These are phyloP conservation scores for Phytophthora litchii DNA, from an alignment of 352 stramenopile genomes.

Conservation along the genomic window DNA sequence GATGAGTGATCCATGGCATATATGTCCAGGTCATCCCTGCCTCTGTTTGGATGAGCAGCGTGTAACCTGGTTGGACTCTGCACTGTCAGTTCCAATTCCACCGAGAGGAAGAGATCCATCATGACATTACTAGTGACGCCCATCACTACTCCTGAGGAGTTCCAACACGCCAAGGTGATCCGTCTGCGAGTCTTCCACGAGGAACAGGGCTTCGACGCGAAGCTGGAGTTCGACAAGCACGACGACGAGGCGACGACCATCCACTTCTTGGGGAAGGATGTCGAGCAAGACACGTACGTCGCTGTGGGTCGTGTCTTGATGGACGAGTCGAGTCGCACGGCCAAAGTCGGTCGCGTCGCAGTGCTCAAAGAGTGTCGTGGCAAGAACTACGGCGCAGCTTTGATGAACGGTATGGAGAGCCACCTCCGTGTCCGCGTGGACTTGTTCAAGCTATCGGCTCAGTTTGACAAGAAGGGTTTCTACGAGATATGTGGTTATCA, in stretches of 20 bases:
- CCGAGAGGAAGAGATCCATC: no score
- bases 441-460: slow-evolving; percentile 50
- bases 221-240: slow-evolving; percentile 49
- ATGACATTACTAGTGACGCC: slow-evolving; percentile 48
- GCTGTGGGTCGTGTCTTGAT: slow-evolving; percentile 55
- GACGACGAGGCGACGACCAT: slow-evolving; percentile 50
- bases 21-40: slow-evolving; percentile 19
- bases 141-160: slow-evolving; percentile 45
- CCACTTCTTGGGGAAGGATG: slow-evolving; percentile 63
- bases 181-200: slow-evolving; percentile 59
- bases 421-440: slow-evolving; percentile 37
- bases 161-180: slow-evolving; percentile 49
- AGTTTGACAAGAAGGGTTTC: slow-evolving; percentile 39
- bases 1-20: slow-evolving; percentile 16
- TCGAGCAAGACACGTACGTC: slow-evolving; percentile 57
- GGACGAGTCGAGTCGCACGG: slow-evolving; percentile 34
- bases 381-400: slow-evolving; percentile 50
- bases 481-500: slow-evolving; percentile 42
- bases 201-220: slow-evolving; percentile 49
- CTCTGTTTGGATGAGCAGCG: slow-evolving; percentile 19
- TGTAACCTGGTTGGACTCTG: background rate
- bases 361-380: slow-evolving; percentile 62
- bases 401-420: slow-evolving; percentile 51
- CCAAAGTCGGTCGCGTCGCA: slow-evolving; percentile 61
- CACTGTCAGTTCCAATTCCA: no score